phyloP scores from a whole-genome alignment of 768 basidiomycete genomes.

The Exsudoporus frostii region DNA sequence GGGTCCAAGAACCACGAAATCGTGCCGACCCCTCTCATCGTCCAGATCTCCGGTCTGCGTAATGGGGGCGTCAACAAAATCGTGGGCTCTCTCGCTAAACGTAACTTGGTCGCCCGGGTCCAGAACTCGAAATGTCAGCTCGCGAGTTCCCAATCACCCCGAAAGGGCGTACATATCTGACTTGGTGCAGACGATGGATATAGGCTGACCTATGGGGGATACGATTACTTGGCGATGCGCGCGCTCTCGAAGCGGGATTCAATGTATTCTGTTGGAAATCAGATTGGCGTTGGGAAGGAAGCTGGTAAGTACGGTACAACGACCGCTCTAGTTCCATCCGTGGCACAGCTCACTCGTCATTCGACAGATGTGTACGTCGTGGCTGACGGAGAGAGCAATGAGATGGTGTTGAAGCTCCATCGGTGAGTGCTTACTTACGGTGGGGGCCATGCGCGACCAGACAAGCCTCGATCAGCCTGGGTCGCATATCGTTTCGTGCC shows the following conservation, averaged over 20 bases:
- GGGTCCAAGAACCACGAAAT: constrained; percentile 98
- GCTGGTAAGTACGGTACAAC: constrained; percentile 54
- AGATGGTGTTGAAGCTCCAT: constrained; percentile 92
- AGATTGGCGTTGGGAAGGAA: constrained; percentile 98
- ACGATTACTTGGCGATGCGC: constrained; percentile 92
- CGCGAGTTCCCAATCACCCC: not conserved
- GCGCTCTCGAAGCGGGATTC: constrained; percentile 88
- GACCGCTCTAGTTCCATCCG: not conserved
- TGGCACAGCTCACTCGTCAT: constrained; percentile 5
- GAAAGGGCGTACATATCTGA: constrained; percentile 2
- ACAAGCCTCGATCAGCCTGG: constrained; percentile 57
- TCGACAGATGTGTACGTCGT: constrained; percentile 79
- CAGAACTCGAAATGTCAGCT: constrained; percentile 86
- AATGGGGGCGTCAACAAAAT: constrained; percentile 93
- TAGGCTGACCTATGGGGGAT: constrained; percentile 96
- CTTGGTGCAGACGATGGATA: constrained; percentile 84
- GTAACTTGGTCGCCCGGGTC: constrained; percentile 84
- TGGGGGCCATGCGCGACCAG: not conserved
- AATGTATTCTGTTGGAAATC: constrained; percentile 90
- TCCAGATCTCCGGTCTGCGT: constrained; percentile 88
- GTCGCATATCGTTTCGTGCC: constrained; percentile 94
- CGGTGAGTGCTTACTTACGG: constrained; percentile 45
- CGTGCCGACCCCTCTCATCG: constrained; percentile 85
- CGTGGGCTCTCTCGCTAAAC: constrained; percentile 85
- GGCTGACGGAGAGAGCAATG: constrained; percentile 76